Evolutionary conservation across 192 early-diverging fungal genomes (phyloP), one percentile per base, ranked within the genome.

Genomic region (Entomortierella parvispora): DNA sequence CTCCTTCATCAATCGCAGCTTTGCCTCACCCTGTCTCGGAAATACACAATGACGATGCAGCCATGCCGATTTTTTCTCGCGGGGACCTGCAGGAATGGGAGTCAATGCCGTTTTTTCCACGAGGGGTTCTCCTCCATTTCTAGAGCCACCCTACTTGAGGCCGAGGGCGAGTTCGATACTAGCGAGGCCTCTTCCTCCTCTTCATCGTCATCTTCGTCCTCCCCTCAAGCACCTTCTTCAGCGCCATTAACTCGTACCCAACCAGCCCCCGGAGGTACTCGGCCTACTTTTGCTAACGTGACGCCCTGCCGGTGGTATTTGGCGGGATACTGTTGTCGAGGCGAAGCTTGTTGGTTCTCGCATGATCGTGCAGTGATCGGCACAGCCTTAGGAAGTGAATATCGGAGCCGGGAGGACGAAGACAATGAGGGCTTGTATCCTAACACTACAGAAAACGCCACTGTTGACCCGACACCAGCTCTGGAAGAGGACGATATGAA

Each of bases 291-390:
- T 51, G 69, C 69, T 7, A 61, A 59, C 0, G 12, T 45, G 6
- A 40, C 49, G 22, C 65, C 74, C 26, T 77, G 74, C 26, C 60
- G 67, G 2, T 77, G 74, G 74, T 77, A 77, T 18, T 57, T 77
- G 65, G 59, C 65, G 14, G 74, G 74, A 32, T 77, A 77, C 29
- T 77, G 74, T 46, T 65, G 46, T n/a, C 65, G 74, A 0, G 74
- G 74, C 14, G 74, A 77, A 9, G 40, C 46, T 2, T 77, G 74
- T 25, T 77, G 74, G 74, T 77, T 77, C 43, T 77, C 74, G 10
- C 74, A 77, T 20, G 74, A 77, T 46, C 54, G 70, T 15, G 56
- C 61, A 14, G 23, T 46, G 28, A 40, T 68, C 31, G 25, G 63
- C 22, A 22, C 43, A 15, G 18, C 20, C 18, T 49, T 37, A 32